Conservation (phyloP, 2,329 filamentous ascomycete species). For the Colletotrichum orbiculare region DNA sequence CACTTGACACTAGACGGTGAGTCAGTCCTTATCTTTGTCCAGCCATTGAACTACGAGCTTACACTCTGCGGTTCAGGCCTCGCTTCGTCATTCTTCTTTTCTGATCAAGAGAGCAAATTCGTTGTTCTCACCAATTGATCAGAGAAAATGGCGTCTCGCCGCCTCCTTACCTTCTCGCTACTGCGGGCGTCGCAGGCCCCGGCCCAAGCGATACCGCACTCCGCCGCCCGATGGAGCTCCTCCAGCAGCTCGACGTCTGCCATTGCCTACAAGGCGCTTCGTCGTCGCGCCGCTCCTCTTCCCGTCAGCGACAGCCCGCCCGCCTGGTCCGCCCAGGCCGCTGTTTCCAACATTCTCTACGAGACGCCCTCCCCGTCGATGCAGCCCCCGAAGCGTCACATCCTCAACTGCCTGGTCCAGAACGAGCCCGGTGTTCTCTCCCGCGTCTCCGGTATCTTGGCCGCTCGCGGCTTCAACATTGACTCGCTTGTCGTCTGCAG, state of each 20-base stretch:
- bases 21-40: slow-evolving; percentile 30
- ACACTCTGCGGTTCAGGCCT: slow-evolving; percentile 15
- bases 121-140: slow-evolving; percentile 37
- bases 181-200: slow-evolving; percentile 47
- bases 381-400: slow-evolving; percentile 89
- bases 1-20: slow-evolving; percentile 31
- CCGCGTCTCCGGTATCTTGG: slow-evolving; percentile 94
- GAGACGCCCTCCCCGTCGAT: slow-evolving; percentile 90
- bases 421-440: slow-evolving; percentile 98
- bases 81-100: slow-evolving; percentile 22
- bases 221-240: slow-evolving; percentile 44
- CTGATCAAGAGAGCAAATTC: slow-evolving; percentile 35
- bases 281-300: slow-evolving; percentile 86
- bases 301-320: slow-evolving; percentile 81
- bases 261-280: slow-evolving; percentile 96
- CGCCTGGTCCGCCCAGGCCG: slow-evolving; percentile 89
- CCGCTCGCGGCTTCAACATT: slow-evolving; percentile 98
- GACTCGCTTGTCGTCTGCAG: slow-evolving; percentile 98
- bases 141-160: slow-evolving; percentile 56
- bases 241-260: slow-evolving; percentile 86
- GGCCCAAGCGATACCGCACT: slow-evolving; percentile 38
- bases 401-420: slow-evolving; percentile 98
- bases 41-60: slow-evolving; percentile 26
- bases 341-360: slow-evolving; percentile 98
- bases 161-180: slow-evolving; percentile 54